A percentile compares a stretch with the other conserved stretches of the same genome.
These are phyloP conservation scores for Claviceps fusiformis DNA, from an alignment of 2,329 filamentous ascomycete species.

Conservation along the genomic window DNA sequence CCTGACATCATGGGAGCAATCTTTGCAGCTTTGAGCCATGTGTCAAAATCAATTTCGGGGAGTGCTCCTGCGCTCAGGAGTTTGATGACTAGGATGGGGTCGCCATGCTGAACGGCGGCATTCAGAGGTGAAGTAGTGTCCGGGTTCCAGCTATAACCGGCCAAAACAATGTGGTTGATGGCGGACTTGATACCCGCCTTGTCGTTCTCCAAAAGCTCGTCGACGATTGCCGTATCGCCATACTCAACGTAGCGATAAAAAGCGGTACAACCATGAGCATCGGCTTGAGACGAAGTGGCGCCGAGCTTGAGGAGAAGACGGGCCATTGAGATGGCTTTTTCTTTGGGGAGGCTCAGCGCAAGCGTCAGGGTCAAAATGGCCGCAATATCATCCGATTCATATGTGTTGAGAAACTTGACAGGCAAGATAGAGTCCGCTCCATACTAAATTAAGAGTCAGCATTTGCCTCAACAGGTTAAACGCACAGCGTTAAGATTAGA, in stretches of 20 bases:
- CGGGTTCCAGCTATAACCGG: slow-evolving; percentile 18
- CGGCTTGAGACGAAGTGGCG: slow-evolving; percentile 60
- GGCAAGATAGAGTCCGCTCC: slow-evolving; percentile 67
- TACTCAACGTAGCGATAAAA: slow-evolving; percentile 51
- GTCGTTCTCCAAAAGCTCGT: slow-evolving; percentile 41
- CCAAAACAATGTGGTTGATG: slow-evolving; percentile 49
- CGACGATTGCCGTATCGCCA: slow-evolving; percentile 32
- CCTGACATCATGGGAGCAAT: slow-evolving; percentile 25
- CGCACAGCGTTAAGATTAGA: background rate
- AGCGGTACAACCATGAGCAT: slow-evolving; percentile 48
- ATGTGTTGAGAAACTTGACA: slow-evolving; percentile 46
- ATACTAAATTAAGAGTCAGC: slow-evolving; percentile 32
- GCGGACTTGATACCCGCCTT: slow-evolving; percentile 46
- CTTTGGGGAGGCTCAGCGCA: slow-evolving; percentile 47
- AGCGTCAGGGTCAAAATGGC: slow-evolving; percentile 59
- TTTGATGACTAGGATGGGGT: slow-evolving; percentile 39
- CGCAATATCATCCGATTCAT: slow-evolving; percentile 32
- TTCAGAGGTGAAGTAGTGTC: slow-evolving; percentile 37
- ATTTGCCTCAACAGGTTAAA: background rate
- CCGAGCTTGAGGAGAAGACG: slow-evolving; percentile 53
- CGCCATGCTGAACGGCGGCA: slow-evolving; percentile 40
- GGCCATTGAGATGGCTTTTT: slow-evolving; percentile 52
- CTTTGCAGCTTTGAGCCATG: slow-evolving; percentile 46
- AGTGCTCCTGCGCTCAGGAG: slow-evolving; percentile 52
- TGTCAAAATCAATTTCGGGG: slow-evolving; percentile 45